Evolutionary conservation across 1,284 basidiomycete genomes (phyloP), one percentile per base, ranked within the genome.

Genomic region (Limonomyces culmigenus): DNA sequence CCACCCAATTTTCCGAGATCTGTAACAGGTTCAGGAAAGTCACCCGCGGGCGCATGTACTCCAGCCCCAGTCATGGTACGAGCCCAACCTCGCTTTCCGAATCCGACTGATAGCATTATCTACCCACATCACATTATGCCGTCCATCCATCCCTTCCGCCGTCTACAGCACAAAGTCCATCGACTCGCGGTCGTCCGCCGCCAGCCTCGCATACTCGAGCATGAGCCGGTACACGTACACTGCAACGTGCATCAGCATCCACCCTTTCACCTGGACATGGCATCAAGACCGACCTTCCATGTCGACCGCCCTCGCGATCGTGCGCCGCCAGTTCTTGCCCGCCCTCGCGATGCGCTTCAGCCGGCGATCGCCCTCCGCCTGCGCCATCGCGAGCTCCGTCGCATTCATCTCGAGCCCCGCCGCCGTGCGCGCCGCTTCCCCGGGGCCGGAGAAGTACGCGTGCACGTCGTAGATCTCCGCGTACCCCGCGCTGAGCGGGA

Each of bases 391-490:
- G 16, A 52, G 44, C 11, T 54, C 45, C 25, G 43, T 21, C 11
- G 40, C 19, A 19, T 50, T 42, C 12, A 52, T 43, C 0, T 62
- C 64, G n/a, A 63, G 61, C 41, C 75, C 77, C 29, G 67, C 62
- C 0, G 68, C 61, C 13, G 61, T 51, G 11, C 80, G 54, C 39
- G 75, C 72, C 2, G 74, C 62, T 4, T 59, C 51, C 1, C 81
- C 70, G 2, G 79, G 73, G 2, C 88, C 88, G 1, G 84, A 85
- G 60, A 93, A 95, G 63, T 78, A 95, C 3, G 85, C 68, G 50
- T 85, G 72, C 38, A 96, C 72, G 49, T 93, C 91, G 60, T 95
- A 93, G 35, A 96, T 72, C 56, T 95, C 91, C 38, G 70, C 63
- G 55, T 93, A 95, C 3, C 75, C 67, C 19, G 80, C 65, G 0